These are phyloP conservation scores for Porodaedalea pini DNA, from an alignment of 1,284 basidiomycete species.

Conservation along the genomic window DNA sequence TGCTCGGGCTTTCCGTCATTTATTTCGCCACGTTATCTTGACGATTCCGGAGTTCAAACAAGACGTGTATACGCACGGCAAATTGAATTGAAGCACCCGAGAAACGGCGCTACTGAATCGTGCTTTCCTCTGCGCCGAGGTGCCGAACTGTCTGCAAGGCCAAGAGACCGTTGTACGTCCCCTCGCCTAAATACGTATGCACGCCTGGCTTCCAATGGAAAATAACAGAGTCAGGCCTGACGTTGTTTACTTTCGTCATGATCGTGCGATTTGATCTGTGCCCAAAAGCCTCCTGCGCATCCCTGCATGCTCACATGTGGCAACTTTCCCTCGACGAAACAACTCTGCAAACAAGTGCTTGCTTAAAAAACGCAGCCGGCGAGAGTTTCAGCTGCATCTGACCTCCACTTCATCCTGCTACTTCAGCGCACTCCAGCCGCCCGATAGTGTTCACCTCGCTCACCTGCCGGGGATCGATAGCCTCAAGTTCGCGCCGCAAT, in stretches of 20 bases:
- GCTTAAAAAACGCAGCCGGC: neutral
- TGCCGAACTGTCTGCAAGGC: slow-evolving; percentile 8
- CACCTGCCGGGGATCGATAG: neutral
- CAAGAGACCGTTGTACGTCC: slow-evolving; percentile 10
- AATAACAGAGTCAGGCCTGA: slow-evolving; percentile 3
- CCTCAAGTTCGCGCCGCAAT: neutral
- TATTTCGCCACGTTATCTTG: neutral
- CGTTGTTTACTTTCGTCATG: neutral
- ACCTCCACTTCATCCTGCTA: neutral
- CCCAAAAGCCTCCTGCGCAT: neutral
- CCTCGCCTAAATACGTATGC: slow-evolving; percentile 11
- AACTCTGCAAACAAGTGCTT: neutral
- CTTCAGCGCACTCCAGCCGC: slow-evolving; percentile 2
- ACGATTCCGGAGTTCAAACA: neutral
- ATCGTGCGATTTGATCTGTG: slow-evolving; percentile 10
- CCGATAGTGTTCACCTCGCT: neutral
- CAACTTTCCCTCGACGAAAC: slow-evolving; percentile 9
- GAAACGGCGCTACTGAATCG: neutral
- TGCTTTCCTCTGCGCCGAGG: neutral
- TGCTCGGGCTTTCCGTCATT: neutral
- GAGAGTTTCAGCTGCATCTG: neutral
- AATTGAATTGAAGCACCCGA: neutral
- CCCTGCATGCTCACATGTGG: slow-evolving; percentile 10
- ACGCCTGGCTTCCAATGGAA: slow-evolving; percentile 16
- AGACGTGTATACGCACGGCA: neutral